phyloP scores from a whole-genome alignment of 768 basidiomycete species.

The Boletus rubescentipes region DNA sequence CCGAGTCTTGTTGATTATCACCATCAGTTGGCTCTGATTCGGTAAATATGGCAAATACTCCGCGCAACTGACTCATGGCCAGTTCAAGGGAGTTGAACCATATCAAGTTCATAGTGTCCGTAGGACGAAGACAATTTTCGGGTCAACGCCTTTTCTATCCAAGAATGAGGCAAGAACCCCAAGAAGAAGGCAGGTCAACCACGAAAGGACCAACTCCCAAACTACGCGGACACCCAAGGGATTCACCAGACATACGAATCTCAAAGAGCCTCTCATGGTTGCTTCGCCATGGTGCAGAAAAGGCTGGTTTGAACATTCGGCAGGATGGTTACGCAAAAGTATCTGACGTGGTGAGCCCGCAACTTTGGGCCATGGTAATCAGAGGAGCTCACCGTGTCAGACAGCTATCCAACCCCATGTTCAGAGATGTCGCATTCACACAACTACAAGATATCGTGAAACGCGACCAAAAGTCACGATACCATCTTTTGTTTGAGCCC shows the following conservation, averaged over 20 bases:
- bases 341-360: conserved; percentile 70
- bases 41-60: too few relatives aligned
- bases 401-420: conserved; percentile 69
- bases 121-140: conserved; percentile 3
- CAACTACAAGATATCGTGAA: conserved; percentile 62
- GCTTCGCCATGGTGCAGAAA: conserved; percentile 85
- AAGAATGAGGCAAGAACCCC: conserved; percentile 9
- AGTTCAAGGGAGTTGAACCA: background rate
- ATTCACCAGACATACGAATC: conserved; percentile 65
- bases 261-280: conserved; percentile 91
- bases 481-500: conserved; percentile 55
- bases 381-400: conserved; percentile 6
- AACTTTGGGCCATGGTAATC: background rate
- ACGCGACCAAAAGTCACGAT: conserved; percentile 66
- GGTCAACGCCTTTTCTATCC: conserved; percentile 1
- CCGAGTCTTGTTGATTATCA: too few relatives aligned
- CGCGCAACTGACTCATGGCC: too few relatives aligned
- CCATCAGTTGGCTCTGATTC: too few relatives aligned
- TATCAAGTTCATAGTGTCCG: background rate
- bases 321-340: conserved; percentile 85
- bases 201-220: conserved; percentile 36
- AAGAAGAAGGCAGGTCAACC: conserved; percentile 3
- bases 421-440: conserved; percentile 57
- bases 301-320: conserved; percentile 73
- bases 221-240: conserved; percentile 57